Evolutionary conservation across 441 rosid species (phyloP).

Genomic region (Syzygium syzygioides): DNA sequence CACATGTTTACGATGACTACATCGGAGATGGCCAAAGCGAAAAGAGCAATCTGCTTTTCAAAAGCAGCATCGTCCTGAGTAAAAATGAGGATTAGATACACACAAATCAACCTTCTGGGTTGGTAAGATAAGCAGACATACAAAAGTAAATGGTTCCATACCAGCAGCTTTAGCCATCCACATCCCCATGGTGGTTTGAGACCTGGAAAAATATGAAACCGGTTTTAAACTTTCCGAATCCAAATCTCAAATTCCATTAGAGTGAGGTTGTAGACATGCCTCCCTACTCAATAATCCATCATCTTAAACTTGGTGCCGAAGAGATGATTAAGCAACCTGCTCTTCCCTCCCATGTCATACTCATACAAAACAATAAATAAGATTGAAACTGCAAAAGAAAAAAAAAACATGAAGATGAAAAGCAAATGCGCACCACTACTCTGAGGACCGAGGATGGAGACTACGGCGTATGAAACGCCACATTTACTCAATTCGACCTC

Average conservation of each 20-base stretch:
- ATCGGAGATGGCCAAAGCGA: slow-evolving; percentile 97
- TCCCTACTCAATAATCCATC: slow-evolving; percentile 97
- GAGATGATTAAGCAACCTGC: slow-evolving; percentile 81
- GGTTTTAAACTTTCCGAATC: not conserved
- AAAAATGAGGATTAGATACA: not conserved
- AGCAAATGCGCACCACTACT: no score
- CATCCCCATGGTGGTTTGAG: slow-evolving; percentile 96
- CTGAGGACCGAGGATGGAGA: no score
- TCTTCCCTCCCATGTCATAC: slow-evolving; percentile 67
- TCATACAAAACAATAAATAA: not conserved
- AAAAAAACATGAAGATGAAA: no score
- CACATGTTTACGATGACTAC: slow-evolving; percentile 95
- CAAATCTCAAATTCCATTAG: not conserved
- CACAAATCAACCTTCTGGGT: no score
- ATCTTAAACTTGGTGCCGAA: slow-evolving; percentile 86
- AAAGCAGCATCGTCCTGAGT: slow-evolving; percentile 93
- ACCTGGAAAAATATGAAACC: slow-evolving; percentile 39
- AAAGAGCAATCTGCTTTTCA: slow-evolving; percentile 99
- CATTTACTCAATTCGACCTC: no score
- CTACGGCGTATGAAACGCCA: no score
- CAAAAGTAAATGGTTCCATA: slow-evolving; percentile 76
- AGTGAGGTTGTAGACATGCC: slow-evolving; percentile 38
- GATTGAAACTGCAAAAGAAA: no score
- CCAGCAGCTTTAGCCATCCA: slow-evolving; percentile 93
- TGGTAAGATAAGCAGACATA: slow-evolving; percentile 1